phyloP scores from a whole-genome alignment of 2,329 filamentous ascomycete species.

The Monosporascus sp. region DNA sequence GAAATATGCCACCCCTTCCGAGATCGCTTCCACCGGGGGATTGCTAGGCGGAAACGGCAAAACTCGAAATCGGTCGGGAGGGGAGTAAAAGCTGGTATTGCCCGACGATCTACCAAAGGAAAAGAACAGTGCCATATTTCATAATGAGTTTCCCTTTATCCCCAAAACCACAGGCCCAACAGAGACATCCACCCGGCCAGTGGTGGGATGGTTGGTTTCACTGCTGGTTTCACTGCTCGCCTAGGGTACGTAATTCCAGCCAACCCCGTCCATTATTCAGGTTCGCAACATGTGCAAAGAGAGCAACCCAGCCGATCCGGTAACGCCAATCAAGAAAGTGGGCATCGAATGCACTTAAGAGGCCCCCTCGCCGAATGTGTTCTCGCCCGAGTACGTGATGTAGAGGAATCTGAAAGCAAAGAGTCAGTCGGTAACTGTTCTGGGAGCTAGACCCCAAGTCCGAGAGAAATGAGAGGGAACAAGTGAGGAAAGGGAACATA shows the following conservation, averaged over 20 bases:
- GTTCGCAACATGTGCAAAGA: neutral
- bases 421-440: constrained; percentile 9
- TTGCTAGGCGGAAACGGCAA: no score
- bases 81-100: neutral
- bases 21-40: no score
- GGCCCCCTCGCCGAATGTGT: constrained; percentile 76
- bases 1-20: no score
- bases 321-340: neutral
- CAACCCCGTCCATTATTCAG: neutral
- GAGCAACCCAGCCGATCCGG: neutral
- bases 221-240: neutral
- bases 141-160: neutral
- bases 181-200: neutral
- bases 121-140: neutral
- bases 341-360: constrained; percentile 20
- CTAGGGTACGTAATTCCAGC: neutral
- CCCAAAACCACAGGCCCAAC: neutral
- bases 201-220: neutral
- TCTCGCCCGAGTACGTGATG: constrained; percentile 99
- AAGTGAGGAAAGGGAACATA: constrained; percentile 32
- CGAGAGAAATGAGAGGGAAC: neutral
- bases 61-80: neutral
- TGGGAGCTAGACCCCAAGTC: neutral
- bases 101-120: neutral
- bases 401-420: constrained; percentile 73